A percentile compares a stretch with the other conserved stretches of the same genome.
Evolutionary conservation across 345 rosid species (phyloP).

Genomic region (Viola odorata): DNA sequence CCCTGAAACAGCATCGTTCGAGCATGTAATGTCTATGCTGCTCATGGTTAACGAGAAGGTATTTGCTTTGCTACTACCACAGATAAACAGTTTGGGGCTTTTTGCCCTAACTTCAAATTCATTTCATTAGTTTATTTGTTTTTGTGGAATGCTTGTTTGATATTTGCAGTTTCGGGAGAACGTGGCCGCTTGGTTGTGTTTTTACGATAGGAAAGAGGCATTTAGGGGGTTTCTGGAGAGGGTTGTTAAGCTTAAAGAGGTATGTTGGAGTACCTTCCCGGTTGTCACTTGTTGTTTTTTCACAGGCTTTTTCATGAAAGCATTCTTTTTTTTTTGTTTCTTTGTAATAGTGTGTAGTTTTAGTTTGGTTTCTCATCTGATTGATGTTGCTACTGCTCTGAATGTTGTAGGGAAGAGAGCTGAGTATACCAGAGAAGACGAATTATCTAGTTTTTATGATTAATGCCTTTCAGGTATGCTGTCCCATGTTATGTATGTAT

Average conservation of each 20-base stretch:
- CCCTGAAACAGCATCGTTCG: slow-evolving; percentile 63
- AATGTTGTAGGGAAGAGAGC: slow-evolving; percentile 65
- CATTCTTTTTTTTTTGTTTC: neutral
- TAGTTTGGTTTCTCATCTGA: neutral
- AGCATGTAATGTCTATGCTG: slow-evolving; percentile 97
- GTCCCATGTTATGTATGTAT: neutral
- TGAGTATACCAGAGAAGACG: slow-evolving; percentile 81
- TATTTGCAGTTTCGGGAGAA: slow-evolving; percentile 87
- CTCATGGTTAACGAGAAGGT: slow-evolving; percentile 97
- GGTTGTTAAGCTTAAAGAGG: slow-evolving; percentile 89
- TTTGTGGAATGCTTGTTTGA: neutral
- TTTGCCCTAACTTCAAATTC: neutral
- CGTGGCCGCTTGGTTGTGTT: slow-evolving; percentile 95
- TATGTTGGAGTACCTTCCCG: slow-evolving; percentile 23
- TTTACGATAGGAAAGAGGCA: slow-evolving; percentile 64
- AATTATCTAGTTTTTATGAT: slow-evolving; percentile 95
- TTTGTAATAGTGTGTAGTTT: neutral
- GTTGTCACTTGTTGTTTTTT: neutral
- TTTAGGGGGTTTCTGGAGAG: slow-evolving; percentile 73
- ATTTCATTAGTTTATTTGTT: neutral
- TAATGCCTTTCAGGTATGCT: slow-evolving; percentile 91
- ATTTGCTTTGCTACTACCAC: neutral
- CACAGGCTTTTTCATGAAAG: neutral
- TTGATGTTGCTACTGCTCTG: slow-evolving; percentile 7
- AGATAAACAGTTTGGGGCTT: neutral